Conservation (phyloP, 2,329 filamentous ascomycete species). For the Onygena corvina region DNA sequence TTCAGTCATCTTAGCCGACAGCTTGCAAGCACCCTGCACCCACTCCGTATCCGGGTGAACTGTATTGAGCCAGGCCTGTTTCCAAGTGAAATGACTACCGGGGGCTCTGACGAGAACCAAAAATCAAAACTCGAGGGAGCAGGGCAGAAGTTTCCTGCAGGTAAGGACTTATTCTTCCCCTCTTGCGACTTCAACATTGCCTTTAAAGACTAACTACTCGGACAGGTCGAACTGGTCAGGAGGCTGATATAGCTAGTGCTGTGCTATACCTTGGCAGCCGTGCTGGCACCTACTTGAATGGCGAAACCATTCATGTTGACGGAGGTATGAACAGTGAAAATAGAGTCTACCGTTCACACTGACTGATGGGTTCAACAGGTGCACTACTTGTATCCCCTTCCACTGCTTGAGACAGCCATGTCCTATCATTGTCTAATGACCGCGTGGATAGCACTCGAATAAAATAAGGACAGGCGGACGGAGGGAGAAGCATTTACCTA, state of each 20-base stretch:
- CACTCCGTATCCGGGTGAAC: conserved; percentile 47
- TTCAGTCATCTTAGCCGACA: conserved; percentile 45
- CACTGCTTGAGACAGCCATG: not conserved
- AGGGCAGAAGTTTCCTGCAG: conserved; percentile 38
- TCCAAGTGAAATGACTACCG: conserved; percentile 47
- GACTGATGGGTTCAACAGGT: not conserved
- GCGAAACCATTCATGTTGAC: conserved; percentile 31
- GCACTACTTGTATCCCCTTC: not conserved
- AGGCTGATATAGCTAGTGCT: conserved; percentile 49
- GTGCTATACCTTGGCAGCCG: conserved; percentile 40
- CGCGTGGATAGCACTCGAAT: no score
- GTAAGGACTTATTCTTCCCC: conserved; percentile 13
- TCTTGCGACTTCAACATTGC: not conserved
- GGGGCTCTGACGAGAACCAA: conserved; percentile 41
- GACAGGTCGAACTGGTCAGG: conserved; percentile 39
- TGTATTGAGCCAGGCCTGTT: conserved; percentile 47
- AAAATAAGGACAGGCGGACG: no score
- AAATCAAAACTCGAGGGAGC: conserved; percentile 45
- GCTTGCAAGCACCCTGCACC: conserved; percentile 43
- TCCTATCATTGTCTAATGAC: no score
- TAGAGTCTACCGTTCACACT: not conserved
- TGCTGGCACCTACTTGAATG: conserved; percentile 40
- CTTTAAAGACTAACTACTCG: not conserved
- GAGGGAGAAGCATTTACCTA: no score
- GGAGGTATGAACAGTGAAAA: conserved; percentile 14